phyloP scores from a whole-genome alignment of 805 yeast genomes.

The Metschnikowia anglica region DNA sequence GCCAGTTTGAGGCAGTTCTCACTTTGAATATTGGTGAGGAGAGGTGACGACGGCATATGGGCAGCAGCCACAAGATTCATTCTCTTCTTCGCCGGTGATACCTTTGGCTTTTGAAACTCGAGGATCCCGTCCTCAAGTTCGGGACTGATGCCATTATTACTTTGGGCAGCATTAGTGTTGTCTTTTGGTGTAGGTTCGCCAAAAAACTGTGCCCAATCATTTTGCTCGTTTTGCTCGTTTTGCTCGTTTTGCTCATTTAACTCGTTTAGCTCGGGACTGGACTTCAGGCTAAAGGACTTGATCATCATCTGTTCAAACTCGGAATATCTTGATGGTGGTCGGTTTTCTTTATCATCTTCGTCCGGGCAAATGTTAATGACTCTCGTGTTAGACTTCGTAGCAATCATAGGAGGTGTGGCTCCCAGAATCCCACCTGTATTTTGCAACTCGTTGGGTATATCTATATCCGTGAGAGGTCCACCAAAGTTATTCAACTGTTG shows the following conservation, averaged over 20 bases:
- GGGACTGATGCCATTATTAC: conserved; percentile 19
- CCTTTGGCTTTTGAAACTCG: conserved; percentile 31
- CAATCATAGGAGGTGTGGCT: conserved; percentile 49
- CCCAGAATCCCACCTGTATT: conserved; percentile 18
- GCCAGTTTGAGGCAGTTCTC: conserved; percentile 14
- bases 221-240: conserved; percentile 25
- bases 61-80: conserved; percentile 25
- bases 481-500: conserved; percentile 38
- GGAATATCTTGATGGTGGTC: conserved; percentile 22
- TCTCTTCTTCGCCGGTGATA: conserved; percentile 26
- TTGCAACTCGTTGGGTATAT: conserved; percentile 30
- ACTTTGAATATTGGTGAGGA: conserved; percentile 22
- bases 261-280: conserved; percentile 41
- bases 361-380: conserved; percentile 51
- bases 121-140: conserved; percentile 29
- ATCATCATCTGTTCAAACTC: conserved; percentile 29
- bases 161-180: conserved; percentile 11
- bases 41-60: conserved; percentile 45
- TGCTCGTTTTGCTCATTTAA: not conserved
- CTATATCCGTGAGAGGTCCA: conserved; percentile 49
- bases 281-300: conserved; percentile 29
- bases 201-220: conserved; percentile 47
- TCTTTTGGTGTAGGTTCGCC: conserved; percentile 43
- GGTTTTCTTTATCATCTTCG: conserved; percentile 30
- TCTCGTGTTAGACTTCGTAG: conserved; percentile 55